Conservation (phyloP, 2,329 filamentous ascomycete genomes). For the Onygenales sp. region DNA sequence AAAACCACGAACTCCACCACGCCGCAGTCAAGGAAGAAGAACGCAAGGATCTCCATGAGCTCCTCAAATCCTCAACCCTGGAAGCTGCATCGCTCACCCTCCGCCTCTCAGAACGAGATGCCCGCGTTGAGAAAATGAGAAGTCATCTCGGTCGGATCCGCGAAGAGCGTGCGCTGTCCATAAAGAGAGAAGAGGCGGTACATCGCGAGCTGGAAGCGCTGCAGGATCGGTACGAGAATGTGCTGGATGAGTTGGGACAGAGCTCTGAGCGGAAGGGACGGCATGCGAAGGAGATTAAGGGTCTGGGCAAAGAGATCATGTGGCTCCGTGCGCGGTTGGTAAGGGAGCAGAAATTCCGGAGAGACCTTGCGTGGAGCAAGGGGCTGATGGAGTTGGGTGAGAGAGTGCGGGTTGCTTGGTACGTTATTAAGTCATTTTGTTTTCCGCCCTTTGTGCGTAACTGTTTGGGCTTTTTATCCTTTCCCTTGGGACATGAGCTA, state of each 20-base stretch:
- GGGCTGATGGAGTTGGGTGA: slow-evolving; percentile 76
- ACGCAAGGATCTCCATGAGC: slow-evolving; percentile 34
- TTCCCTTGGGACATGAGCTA: neutral
- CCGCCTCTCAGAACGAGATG: slow-evolving; percentile 60
- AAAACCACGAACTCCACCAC: slow-evolving; percentile 42
- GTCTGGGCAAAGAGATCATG: slow-evolving; percentile 79
- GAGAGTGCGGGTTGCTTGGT: slow-evolving; percentile 59
- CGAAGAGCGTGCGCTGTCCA: slow-evolving; percentile 35
- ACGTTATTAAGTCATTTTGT: slow-evolving; percentile 35
- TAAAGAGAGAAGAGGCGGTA: slow-evolving; percentile 31
- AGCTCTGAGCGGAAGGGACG: slow-evolving; percentile 33
- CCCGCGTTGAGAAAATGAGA: slow-evolving; percentile 48
- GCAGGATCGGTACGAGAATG: slow-evolving; percentile 55
- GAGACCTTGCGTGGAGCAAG: slow-evolving; percentile 79
- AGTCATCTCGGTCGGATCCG: slow-evolving; percentile 55
- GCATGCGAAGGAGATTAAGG: slow-evolving; percentile 60
- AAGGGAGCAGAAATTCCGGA: slow-evolving; percentile 70
- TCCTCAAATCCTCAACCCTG: slow-evolving; percentile 38
- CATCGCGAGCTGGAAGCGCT: slow-evolving; percentile 36
- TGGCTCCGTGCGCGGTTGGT: slow-evolving; percentile 76
- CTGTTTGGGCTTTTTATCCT: neutral
- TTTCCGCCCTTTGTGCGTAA: neutral
- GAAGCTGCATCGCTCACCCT: slow-evolving; percentile 60
- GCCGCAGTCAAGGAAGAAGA: slow-evolving; percentile 39
- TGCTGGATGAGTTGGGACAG: slow-evolving; percentile 34